Evolutionary conservation across 1,284 basidiomycete genomes (phyloP), one percentile per base, ranked within the genome.

Genomic region (Pseudozyma thailandica): DNA sequence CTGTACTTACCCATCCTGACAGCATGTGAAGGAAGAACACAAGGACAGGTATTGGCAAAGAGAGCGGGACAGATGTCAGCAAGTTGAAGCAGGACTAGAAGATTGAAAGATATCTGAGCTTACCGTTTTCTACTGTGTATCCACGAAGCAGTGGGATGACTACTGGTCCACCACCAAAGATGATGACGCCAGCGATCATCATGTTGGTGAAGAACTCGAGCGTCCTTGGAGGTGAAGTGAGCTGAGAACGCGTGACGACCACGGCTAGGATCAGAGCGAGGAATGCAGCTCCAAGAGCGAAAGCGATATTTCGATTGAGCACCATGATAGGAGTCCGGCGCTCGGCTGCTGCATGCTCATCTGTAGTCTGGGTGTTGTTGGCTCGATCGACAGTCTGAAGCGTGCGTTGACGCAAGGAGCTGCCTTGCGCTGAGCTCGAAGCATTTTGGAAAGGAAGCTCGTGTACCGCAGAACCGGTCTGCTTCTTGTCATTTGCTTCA

Each of bases 151-250:
- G 84, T 2, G 88, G 88, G 59, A 88, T 87, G 30, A 88, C 87
- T 7, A 88, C 88, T 0, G 88, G 88, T 15, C 88, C 88, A 9
- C 88, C 88, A 18, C 88, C 88, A 72, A 88, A 88, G 60, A 88
- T 87, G 77, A 88, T 87, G 9, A 87, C 86, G 5, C 86, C 85
- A 1, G 85, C 85, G 21, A 86, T 75, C 48, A 85, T 68, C 81
- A 86, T 83, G 64, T 85, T 86, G n/a, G 79, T 82, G 73, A 85
- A 85, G 65, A 86, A 84, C 52, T 85, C 82, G 6, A 86, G 74
- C 2, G 58, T 55, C 8, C 78, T 66, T 0, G 79, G 77, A 3
- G 83, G 78, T 13, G 75, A 51, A 1, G 59, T 42, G 15, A 85
- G 77, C 18, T 78, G 74, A 1, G 81, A 82, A 16, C 84, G 80